Conservation (phyloP, 2,329 filamentous ascomycete species). For the Penicillium sp. region DNA sequence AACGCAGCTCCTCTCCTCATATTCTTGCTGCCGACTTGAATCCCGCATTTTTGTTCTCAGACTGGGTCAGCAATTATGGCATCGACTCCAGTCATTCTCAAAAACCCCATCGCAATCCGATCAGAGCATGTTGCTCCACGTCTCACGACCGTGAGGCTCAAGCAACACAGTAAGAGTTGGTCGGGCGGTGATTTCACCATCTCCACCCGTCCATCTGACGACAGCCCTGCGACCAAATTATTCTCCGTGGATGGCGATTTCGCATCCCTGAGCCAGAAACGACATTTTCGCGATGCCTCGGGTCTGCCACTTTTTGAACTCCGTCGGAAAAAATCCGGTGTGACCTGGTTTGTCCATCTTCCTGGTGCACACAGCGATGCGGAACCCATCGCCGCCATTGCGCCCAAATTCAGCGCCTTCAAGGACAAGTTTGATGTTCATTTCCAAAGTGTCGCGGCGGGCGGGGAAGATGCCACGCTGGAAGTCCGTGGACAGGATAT, state of each 20-base stretch:
- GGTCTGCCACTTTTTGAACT: background rate
- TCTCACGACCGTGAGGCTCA: background rate
- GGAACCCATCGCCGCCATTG: background rate
- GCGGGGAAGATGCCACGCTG: background rate
- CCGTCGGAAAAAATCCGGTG: slow-evolving; percentile 1
- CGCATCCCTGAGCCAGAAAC: background rate
- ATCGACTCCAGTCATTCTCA: background rate
- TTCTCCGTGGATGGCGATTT: background rate
- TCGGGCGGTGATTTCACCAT: slow-evolving; percentile 1
- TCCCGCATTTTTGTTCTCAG: too few relatives aligned
- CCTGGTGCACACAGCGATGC: background rate
- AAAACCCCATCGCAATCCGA: background rate
- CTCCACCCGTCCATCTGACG: background rate
- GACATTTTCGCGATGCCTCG: background rate
- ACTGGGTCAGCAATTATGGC: too few relatives aligned
- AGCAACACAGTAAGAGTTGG: background rate
- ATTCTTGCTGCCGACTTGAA: too few relatives aligned
- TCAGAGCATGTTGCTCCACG: background rate
- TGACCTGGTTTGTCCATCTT: background rate
- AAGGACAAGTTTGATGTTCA: slow-evolving; percentile 1
- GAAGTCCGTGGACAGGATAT: background rate
- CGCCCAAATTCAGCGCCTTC: background rate
- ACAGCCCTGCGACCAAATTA: background rate
- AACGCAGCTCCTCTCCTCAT: too few relatives aligned
- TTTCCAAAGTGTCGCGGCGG: background rate